Conservation (phyloP, 768 basidiomycete species). For the Termitomyces heimii region DNA sequence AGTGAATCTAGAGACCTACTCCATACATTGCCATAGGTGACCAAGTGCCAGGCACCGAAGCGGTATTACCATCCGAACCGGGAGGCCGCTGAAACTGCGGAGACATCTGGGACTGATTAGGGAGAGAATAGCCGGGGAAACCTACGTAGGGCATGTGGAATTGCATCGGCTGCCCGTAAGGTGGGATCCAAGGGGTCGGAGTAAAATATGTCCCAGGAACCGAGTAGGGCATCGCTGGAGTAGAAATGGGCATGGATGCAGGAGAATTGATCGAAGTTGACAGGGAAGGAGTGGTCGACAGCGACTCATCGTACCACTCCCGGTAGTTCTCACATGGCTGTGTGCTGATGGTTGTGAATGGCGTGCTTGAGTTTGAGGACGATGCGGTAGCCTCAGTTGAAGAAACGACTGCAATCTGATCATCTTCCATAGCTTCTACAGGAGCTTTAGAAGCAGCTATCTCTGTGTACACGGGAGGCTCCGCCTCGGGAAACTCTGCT, state of each 20-base stretch:
- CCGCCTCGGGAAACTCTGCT: constrained; percentile 2
- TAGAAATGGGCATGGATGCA: constrained; percentile 12
- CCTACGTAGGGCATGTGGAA: constrained; percentile 49
- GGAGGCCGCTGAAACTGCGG: constrained; percentile 25
- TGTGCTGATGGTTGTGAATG: constrained; percentile 9
- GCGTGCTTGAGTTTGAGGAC: constrained; percentile 12
- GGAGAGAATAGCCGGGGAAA: constrained; percentile 39
- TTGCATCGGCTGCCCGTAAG: constrained; percentile 42
- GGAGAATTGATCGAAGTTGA: constrained; percentile 28
- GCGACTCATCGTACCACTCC: constrained; percentile 40
- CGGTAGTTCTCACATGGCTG: constrained; percentile 29
- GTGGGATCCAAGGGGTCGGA: constrained; percentile 46
- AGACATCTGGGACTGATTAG: constrained; percentile 20
- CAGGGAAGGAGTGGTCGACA: constrained; percentile 30
- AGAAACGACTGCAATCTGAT: not conserved
- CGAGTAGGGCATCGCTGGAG: constrained; percentile 25
- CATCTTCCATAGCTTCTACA: not conserved
- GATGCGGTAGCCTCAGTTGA: constrained; percentile 12
- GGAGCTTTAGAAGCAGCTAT: not conserved
- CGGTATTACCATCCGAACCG: constrained; percentile 31
- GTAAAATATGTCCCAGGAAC: constrained; percentile 40
- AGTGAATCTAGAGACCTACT: constrained; percentile 26
- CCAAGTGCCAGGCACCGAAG: constrained; percentile 29
- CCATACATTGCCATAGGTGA: constrained; percentile 37
- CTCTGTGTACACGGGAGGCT: constrained; percentile 12